Evolutionary conservation across 2,329 filamentous ascomycete genomes (phyloP), one percentile per base, ranked within the genome.

Genomic region (Neofusicoccum umdonicola): DNA sequence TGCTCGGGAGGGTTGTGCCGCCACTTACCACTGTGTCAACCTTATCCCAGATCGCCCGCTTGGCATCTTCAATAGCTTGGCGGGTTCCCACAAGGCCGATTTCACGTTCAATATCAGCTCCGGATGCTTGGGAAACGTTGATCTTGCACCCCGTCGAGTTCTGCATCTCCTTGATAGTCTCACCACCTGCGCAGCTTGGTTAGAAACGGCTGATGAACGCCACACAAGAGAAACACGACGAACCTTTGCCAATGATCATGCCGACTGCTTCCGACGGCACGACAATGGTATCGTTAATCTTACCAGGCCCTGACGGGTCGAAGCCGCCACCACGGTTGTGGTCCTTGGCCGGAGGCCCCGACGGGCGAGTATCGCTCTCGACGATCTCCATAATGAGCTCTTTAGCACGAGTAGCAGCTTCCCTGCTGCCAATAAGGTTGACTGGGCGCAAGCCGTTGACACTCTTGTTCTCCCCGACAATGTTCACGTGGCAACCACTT

Each of bases 101-200:
- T 76, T 96, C 91, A 72, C 93, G 88, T 76, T 95, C 89, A 65
- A 88, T 85, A 73, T 96, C 92, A 57, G 90, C 89, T 15, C 90
- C 90, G 41, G 88, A 89, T 7, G 92, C 89, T 71, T 91, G 91
- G 37, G 91, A 91, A 31, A 97, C 93, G 72, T 97, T 97, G 82
- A 97, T 96, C 81, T 96, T 96, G 84, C 93, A 97, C 51, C 91
- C 90, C 4, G 92, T 95, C 37, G 82, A 85, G 73, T 88, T 90
- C 77, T 97, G 93, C 89, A 97, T 96, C 70, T 96, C 92, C 69
- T 93, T 92, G 74, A 97, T 97, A 0, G 93, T 96, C 80, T 97
- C 93, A 68, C 93, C 93, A 64, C 92, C 85, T 83, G 61, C 7
- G 62, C 41, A 27, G 35, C n/a, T 37, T 48, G 66, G 71, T 69